Conservation (phyloP, 1,284 basidiomycete species). For the Marasmius oreades region DNA sequence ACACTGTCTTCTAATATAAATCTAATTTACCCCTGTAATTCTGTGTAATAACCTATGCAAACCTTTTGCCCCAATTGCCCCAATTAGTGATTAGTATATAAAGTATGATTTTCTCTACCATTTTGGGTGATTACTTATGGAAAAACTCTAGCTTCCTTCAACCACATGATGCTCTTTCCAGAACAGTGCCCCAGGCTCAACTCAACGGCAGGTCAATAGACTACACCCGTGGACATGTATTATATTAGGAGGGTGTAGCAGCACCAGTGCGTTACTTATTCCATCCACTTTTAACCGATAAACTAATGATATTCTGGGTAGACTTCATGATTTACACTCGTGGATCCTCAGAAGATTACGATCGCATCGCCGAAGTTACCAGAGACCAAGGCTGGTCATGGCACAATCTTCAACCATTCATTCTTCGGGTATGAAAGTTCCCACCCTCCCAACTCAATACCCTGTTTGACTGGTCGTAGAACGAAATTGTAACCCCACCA, state of each 20-base stretch:
- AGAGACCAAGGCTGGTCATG: slow-evolving; percentile 2
- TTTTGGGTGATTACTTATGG: neutral
- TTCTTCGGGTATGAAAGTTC: neutral
- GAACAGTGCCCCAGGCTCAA: slow-evolving; percentile 6
- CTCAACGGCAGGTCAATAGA: slow-evolving; percentile 1
- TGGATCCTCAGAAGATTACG: neutral
- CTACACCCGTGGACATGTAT: slow-evolving; percentile 6
- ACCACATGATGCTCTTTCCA: neutral
- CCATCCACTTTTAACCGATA: neutral
- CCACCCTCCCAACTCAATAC: neutral
- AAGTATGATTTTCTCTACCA: too few species aligned
- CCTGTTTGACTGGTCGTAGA: neutral
- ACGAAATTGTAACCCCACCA: slow-evolving; percentile 1
- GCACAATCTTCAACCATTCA: neutral
- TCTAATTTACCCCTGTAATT: too few species aligned
- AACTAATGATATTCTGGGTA: neutral
- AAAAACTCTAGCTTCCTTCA: neutral
- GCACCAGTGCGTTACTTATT: slow-evolving; percentile 2
- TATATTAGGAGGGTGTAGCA: slow-evolving; percentile 12
- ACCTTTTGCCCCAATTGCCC: too few species aligned
- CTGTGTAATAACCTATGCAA: too few species aligned
- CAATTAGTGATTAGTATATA: too few species aligned
- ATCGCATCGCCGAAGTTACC: neutral
- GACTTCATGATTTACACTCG: neutral
- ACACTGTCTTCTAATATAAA: too few species aligned